Percentiles rank a stretch among this genome's conserved stretches.
These are phyloP conservation scores for Rhizoclosmatium globosum DNA, from an alignment of 192 early-diverging fungal species.

Conservation along the genomic window DNA sequence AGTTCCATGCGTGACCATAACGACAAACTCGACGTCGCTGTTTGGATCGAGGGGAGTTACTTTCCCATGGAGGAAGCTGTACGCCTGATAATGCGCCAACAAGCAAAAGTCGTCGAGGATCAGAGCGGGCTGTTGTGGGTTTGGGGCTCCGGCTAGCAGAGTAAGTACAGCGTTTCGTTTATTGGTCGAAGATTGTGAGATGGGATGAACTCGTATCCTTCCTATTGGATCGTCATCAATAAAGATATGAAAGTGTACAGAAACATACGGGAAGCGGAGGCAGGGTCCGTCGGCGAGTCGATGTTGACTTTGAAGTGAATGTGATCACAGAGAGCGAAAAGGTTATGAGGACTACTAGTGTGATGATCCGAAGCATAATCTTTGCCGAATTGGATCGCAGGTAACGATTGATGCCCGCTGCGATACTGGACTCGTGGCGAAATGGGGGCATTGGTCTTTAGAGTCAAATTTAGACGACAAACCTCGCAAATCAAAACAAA, in stretches of 20 bases:
- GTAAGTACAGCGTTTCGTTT: neutral
- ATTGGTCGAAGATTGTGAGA: neutral
- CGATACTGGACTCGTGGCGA: no score
- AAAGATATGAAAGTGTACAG: neutral
- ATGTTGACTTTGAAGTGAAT: neutral
- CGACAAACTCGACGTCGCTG: neutral
- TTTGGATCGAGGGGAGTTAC: neutral
- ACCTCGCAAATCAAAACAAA: no score
- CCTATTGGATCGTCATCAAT: neutral
- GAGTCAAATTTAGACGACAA: no score
- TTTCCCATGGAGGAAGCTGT: conserved; percentile 2
- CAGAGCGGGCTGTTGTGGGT: neutral
- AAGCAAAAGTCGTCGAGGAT: neutral
- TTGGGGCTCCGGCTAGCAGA: neutral
- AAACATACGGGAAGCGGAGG: neutral
- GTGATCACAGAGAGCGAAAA: neutral
- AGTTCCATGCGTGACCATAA: neutral
- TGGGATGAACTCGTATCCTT: neutral
- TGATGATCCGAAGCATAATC: neutral
- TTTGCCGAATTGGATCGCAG: no score
- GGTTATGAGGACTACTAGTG: neutral
- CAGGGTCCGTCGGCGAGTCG: neutral
- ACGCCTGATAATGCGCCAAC: neutral
- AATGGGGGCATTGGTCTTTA: no score
- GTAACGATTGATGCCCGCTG: no score